Evolutionary conservation across 805 yeast species (phyloP).

Genomic region (Saturnispora mendoncae): DNA sequence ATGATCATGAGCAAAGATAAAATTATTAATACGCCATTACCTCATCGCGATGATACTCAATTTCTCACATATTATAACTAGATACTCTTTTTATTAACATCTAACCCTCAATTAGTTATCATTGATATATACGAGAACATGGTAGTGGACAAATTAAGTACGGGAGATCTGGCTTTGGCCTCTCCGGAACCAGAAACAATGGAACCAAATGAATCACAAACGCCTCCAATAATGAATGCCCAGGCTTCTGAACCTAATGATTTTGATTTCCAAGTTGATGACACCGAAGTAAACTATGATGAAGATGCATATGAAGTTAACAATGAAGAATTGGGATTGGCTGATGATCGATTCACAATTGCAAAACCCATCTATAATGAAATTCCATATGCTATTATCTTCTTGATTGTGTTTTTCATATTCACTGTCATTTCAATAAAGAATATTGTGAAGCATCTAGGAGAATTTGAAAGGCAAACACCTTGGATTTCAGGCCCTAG

Average conservation of each 20-base stretch:
- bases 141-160: too few species aligned
- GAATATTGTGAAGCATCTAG: constrained; percentile 8
- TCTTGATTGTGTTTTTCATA: constrained; percentile 1
- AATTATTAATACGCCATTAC: too few species aligned
- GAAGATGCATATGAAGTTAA: constrained; percentile 4
- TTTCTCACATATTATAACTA: too few species aligned
- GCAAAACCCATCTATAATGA: constrained; percentile 60
- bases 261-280: constrained; percentile 1
- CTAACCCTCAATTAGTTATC: too few species aligned
- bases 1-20: too few species aligned
- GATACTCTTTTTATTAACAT: too few species aligned
- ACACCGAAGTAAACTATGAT: constrained; percentile 1
- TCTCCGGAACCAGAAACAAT: constrained; percentile 1
- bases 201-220: too few species aligned
- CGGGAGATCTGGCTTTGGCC: background rate
- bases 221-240: constrained; percentile 4
- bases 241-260: constrained; percentile 9
- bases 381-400: constrained; percentile 49
- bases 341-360: constrained; percentile 58
- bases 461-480: constrained; percentile 3
- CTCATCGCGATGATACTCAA: too few species aligned
- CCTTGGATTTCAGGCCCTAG: constrained; percentile 6
- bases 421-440: constrained; percentile 9
- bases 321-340: constrained; percentile 7
- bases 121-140: background rate